Evolutionary conservation across 352 stramenopile species (phyloP).

Genomic region (Phytopythium cucurbitacearum): DNA sequence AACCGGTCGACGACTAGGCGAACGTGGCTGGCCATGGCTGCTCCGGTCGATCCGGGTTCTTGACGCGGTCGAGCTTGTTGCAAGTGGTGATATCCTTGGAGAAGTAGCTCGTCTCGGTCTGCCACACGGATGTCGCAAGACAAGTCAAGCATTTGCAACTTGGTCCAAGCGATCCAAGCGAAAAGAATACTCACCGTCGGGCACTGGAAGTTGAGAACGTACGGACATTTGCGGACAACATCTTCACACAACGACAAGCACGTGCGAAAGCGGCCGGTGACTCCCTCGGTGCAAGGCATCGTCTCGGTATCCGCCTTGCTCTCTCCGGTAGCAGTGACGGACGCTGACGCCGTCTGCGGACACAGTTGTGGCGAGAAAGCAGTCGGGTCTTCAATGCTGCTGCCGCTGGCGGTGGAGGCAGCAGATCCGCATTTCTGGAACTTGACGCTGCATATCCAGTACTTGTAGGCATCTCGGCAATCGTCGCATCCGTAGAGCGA

Average conservation of each 20-base stretch:
- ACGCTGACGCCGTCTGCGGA: slow-evolving; percentile 13
- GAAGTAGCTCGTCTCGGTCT: slow-evolving; percentile 76
- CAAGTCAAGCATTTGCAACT: not conserved
- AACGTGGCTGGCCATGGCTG: slow-evolving; percentile 75
- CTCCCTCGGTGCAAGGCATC: slow-evolving; percentile 35
- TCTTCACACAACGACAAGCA: slow-evolving; percentile 84
- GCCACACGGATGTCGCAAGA: not conserved
- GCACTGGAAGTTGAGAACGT: slow-evolving; percentile 83
- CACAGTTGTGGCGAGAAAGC: slow-evolving; percentile 22
- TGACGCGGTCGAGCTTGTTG: slow-evolving; percentile 71
- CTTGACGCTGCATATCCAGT: slow-evolving; percentile 85
- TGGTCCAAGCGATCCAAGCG: too few species aligned
- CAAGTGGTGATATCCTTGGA: slow-evolving; percentile 61
- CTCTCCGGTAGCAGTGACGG: slow-evolving; percentile 4
- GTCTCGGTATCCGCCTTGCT: slow-evolving; percentile 6
- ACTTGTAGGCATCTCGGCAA: slow-evolving; percentile 86
- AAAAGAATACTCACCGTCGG: slow-evolving; percentile 34
- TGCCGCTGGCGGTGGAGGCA: not conserved
- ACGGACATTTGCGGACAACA: slow-evolving; percentile 79
- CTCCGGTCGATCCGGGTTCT: slow-evolving; percentile 61
- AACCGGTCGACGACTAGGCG: slow-evolving; percentile 16
- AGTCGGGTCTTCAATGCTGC: slow-evolving; percentile 10
- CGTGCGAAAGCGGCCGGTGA: slow-evolving; percentile 44
- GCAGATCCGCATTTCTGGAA: slow-evolving; percentile 62
- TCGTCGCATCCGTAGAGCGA: slow-evolving; percentile 79